Base-by-base conservation (phyloP, 345 rosid species). In the Arabis alpina region DNA sequence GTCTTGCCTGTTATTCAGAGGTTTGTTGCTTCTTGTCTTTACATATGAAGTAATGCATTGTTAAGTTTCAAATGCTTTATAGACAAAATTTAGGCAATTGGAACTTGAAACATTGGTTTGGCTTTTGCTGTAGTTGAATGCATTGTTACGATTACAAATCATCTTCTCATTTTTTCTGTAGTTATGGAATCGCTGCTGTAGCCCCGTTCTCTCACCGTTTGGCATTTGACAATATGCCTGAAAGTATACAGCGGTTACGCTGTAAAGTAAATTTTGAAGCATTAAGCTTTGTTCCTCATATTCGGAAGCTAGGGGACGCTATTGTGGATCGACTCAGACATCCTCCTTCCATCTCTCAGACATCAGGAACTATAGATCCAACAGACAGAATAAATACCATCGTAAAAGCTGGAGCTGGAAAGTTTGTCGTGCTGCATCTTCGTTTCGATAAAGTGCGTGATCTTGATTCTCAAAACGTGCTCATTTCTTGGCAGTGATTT, bases 211-310 rank as follows among this genome's bases (percentile, higher is more conserved):
- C 98, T 50, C 99, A 94, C 72, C 97, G 92, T 48, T 78, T 94
- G 68, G 89, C 86, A 8, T 94, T 94, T 80, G 97, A 94, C 63
- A 82, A 85, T 68, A 66, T 94, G 77, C 93, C 96, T 5, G 61
- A 66, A 30, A 64, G 80, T 71, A 83, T 89, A 72, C 99, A 88
- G 66, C 93, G 82, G 50, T 81, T 94, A 48, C 88, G 96, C n/a
- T 94, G 99, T 73, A 94, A 88, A 88, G 99, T 94, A 60, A 91
- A 91, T 77, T 91, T 89, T 64, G 82, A 91, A 75, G 96, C 98
- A 34, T 77, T 91, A 51, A 77, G 34, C 75, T 94, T 89, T 66
- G 87, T 91, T 67, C 83, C 87, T 66, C 84, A 54, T 69, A 79
- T 91, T 69, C 83, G 68, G 71, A 54, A 54, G 49, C 73, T 94